A percentile compares a stretch with the other conserved stretches of the same genome.
Conservation (phyloP, 176 grass and related monocot species). For the Carex scoparia region DNA sequence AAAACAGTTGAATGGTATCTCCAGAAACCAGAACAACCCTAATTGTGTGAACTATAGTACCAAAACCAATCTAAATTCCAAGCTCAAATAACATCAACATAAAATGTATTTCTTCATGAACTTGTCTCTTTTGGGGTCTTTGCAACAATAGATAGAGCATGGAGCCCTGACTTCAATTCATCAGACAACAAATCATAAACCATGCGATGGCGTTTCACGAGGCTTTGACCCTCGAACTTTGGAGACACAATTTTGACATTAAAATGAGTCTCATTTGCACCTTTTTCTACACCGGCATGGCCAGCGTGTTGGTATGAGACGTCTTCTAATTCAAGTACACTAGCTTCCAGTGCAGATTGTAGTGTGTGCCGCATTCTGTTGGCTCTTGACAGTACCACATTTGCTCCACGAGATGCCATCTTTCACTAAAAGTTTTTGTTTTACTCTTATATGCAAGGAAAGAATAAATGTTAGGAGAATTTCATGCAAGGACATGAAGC, state of each 20-base stretch:
- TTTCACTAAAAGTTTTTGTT: neutral
- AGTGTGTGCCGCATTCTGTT: constrained; percentile 80
- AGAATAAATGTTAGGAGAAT: neutral
- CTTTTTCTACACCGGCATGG: constrained; percentile 72
- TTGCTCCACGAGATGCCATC: constrained; percentile 61
- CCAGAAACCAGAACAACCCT: neutral
- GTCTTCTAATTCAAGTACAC: constrained; percentile 79
- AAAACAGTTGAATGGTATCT: neutral
- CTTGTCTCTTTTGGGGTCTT: constrained; percentile 70
- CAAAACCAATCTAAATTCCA: neutral
- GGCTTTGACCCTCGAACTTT: constrained; percentile 81
- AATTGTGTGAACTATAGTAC: neutral
- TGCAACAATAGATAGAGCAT: constrained; percentile 92
- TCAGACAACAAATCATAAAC: constrained; percentile 81
- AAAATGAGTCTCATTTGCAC: constrained; percentile 82
- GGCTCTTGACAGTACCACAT: constrained; percentile 63
- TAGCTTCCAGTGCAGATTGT: constrained; percentile 76
- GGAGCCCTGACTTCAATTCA: constrained; percentile 85
- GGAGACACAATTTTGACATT: constrained; percentile 78
- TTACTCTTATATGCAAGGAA: neutral
- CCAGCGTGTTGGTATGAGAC: constrained; percentile 87
- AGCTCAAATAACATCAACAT: neutral
- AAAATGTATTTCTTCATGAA: constrained; percentile 24
- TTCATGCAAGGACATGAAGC: neutral
- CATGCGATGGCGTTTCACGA: constrained; percentile 86